Evolutionary conservation across 352 stramenopile species (phyloP).

Genomic region (Ophiocytium majus): DNA sequence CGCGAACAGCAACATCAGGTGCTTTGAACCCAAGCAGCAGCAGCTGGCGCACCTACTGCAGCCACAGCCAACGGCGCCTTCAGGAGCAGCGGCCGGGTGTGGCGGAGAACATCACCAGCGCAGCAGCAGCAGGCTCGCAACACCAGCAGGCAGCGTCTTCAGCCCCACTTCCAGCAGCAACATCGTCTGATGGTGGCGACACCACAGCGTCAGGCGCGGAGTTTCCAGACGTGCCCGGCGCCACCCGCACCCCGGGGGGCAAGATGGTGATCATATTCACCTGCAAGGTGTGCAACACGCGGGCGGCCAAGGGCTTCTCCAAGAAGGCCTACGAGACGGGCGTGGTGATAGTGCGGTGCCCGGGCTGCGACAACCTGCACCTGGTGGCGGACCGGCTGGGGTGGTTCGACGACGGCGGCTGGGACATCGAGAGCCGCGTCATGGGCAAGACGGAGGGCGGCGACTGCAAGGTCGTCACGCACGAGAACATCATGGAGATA

Average conservation of each 20-base stretch:
- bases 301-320: constrained; percentile 91
- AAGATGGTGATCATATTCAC: constrained; percentile 98
- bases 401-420: constrained; percentile 83
- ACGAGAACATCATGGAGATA: constrained; percentile 59
- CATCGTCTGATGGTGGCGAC: not conserved
- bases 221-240: constrained; percentile 64
- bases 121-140: not conserved
- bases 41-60: not conserved
- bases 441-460: constrained; percentile 65
- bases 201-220: not conserved
- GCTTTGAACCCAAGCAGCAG: too few species aligned
- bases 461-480: constrained; percentile 47
- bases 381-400: constrained; percentile 90
- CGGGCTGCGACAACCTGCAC: constrained; percentile 95
- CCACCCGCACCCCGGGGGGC: constrained; percentile 71
- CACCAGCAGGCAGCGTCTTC: too few species aligned
- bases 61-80: too few species aligned
- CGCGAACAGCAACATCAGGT: too few species aligned
- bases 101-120: not conserved
- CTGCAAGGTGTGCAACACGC: constrained; percentile 94
- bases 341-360: constrained; percentile 94
- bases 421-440: constrained; percentile 75
- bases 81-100: not conserved
- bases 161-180: not conserved
- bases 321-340: constrained; percentile 94